Base-by-base conservation (phyloP, 2,329 filamentous ascomycete species). In the Fusarium succisae region DNA sequence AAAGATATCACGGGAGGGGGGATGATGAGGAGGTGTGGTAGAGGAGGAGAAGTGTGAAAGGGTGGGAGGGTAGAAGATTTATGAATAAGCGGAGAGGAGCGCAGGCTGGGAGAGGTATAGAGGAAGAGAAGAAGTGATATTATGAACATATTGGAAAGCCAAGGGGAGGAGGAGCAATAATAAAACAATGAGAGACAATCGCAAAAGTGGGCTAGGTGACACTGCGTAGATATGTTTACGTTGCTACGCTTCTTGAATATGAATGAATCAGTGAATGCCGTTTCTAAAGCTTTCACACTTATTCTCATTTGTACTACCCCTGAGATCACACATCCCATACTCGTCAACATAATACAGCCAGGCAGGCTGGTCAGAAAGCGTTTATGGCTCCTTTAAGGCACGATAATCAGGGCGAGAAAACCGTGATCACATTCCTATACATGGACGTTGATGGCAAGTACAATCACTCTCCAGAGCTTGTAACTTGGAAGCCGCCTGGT, bases 1-100 rank as follows among this genome's bases (percentile, higher is more conserved):
- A 15, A 22, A 14, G 2, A 5, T 7, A 22, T 8, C 18, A 15
- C 18, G 13, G 0, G 26, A 28, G 18, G 8, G 26, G 26, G 18
- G 24, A 15, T 3, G 9, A 11, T 47, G 18, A 28, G 18, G 45
- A 28, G 1, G 45, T 28, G 20, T 28, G 18, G 12, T 4, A 28
- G 45, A 47, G 45, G 45, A 47, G 45, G 13, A 28, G 18, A 28
- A 47, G 6, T 47, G 24, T 5, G 24, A 20, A 45, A 47, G 44
- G 1, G 8, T 20, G 8, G 5, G 17, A 26, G 43, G 24, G 44
- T 28, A 4, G 24, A 48, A 22, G 10, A 2, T 48, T 22, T 48
- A 48, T 48, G 14, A 48, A 12, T 48, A 9, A 3, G 45, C 3
- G 9, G 45, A 48, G 26, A 47, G 26, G 26, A 28, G 24, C 15